phyloP scores from a whole-genome alignment of 176 grass and related monocot genomes.

The Eragrostis curvula region DNA sequence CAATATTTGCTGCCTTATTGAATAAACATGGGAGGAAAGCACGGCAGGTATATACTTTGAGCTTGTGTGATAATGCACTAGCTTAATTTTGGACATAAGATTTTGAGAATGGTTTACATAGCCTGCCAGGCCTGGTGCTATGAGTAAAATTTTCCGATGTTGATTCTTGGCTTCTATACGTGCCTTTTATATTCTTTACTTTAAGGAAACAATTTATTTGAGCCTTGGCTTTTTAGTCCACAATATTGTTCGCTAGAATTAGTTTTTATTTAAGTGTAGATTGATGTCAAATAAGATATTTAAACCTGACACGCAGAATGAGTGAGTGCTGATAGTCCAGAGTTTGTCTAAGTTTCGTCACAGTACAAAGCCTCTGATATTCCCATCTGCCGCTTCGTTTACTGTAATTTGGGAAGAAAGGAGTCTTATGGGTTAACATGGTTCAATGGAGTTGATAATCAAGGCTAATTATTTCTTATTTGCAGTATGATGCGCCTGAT shows the following conservation, averaged over 20 bases:
- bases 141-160: too few species aligned
- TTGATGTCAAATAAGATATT: too few species aligned
- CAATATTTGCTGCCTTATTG: conserved; percentile 91
- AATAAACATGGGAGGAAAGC: conserved; percentile 84
- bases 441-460: too few species aligned
- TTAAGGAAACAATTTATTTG: background rate
- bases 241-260: background rate
- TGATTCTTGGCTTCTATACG: background rate
- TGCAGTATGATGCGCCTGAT: conserved; percentile 94
- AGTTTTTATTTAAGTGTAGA: too few species aligned
- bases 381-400: background rate
- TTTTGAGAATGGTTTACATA: too few species aligned
- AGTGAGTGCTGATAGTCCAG: conserved; percentile 16
- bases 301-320: background rate
- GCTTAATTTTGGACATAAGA: too few species aligned
- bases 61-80: too few species aligned
- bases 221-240: background rate
- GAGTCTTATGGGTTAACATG: background rate
- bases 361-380: too few species aligned
- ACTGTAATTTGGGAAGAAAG: too few species aligned
- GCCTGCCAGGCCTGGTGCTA: too few species aligned
- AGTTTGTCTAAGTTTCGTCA: too few species aligned
- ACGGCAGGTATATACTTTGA: conserved; percentile 82
- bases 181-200: background rate
- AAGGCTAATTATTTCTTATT: conserved; percentile 24